Conservation (phyloP, 2,329 filamentous ascomycete genomes). For the Aspergillus sergii region DNA sequence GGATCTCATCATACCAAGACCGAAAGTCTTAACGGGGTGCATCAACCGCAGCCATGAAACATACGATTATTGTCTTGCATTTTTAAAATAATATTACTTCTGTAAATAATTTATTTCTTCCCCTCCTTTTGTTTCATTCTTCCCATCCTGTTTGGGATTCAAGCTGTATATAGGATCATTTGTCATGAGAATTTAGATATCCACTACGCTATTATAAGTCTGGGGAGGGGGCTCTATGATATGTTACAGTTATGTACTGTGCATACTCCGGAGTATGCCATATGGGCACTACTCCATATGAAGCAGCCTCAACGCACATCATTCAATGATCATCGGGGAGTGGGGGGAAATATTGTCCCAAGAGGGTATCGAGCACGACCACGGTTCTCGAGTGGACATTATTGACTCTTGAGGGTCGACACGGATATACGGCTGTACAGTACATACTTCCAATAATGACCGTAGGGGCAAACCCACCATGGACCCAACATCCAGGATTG, state of each 20-base stretch:
- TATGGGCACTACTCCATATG: not conserved
- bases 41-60: constrained; percentile 13
- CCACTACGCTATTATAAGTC: not conserved
- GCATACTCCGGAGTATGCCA: not conserved
- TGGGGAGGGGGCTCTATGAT: too few species aligned
- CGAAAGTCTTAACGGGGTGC: not conserved
- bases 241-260: not conserved
- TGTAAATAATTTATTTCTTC: not conserved
- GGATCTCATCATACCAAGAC: constrained; percentile 1
- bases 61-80: constrained; percentile 2
- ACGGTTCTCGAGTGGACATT: not conserved
- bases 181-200: not conserved
- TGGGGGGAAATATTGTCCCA: not conserved
- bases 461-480: not conserved
- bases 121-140: not conserved
- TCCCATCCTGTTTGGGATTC: not conserved
- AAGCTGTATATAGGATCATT: constrained; percentile 1
- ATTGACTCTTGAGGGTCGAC: not conserved
- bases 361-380: not conserved
- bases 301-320: constrained; percentile 1
- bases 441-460: not conserved
- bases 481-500: not conserved
- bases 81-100: not conserved
- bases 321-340: not conserved
- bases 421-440: not conserved